Conservation (phyloP, 1,139 yeast genomes). For the Debaryomycetaceae sp. region DNA sequence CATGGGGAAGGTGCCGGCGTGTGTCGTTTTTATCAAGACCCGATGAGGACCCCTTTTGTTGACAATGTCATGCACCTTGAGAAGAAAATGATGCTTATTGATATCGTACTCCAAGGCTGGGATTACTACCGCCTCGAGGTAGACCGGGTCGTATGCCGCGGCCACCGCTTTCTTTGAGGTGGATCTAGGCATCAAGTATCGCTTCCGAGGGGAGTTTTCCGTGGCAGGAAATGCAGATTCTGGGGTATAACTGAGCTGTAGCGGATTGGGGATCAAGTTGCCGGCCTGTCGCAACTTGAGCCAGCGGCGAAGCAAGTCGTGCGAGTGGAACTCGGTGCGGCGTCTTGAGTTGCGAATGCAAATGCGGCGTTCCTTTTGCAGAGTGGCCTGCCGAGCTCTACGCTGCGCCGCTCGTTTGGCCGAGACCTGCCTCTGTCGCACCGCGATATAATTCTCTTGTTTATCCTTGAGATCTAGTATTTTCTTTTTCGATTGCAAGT, state of each 20-base stretch:
- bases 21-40: conserved; percentile 19
- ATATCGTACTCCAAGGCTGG: conserved; percentile 28
- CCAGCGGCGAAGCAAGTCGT: conserved; percentile 15
- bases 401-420: too few relatives aligned
- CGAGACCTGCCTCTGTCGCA: too few relatives aligned
- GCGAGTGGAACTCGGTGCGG: too few relatives aligned
- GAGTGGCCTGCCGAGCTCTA: not conserved
- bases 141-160: conserved; percentile 23
- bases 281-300: conserved; percentile 18
- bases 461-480: too few relatives aligned
- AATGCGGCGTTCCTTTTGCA: not conserved
- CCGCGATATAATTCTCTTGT: too few relatives aligned
- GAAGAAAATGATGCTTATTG: conserved; percentile 18
- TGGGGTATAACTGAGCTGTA: conserved; percentile 21
- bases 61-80: conserved; percentile 10
- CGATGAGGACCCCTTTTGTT: conserved; percentile 27
- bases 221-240: conserved; percentile 4
- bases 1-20: conserved; percentile 22
- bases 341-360: too few relatives aligned
- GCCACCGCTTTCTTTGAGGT: conserved; percentile 10
- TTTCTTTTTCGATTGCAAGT: not conserved
- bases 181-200: conserved; percentile 12
- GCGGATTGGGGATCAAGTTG: conserved; percentile 23
- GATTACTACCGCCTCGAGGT: conserved; percentile 22
- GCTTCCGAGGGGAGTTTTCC: conserved; percentile 2